Evolutionary conservation across 495 filamentous ascomycete genomes (phyloP).

Genomic region (Lentithecium fluviatile): DNA sequence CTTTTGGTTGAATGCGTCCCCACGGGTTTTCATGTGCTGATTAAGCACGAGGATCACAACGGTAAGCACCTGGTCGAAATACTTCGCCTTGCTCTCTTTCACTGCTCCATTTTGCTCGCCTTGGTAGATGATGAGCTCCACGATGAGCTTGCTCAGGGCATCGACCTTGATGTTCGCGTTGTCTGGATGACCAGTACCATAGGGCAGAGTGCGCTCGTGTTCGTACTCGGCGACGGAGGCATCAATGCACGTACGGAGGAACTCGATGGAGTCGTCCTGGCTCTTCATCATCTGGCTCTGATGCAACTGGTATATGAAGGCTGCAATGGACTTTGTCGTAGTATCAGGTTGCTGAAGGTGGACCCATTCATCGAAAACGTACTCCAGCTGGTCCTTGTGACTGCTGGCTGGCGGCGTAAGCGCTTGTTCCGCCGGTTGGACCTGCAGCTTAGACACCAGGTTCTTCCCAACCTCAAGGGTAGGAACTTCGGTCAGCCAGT

Average conservation of each 20-base stretch:
- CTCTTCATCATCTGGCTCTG: conserved; percentile 65
- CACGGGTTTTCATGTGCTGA: conserved; percentile 77
- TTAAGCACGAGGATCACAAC: conserved; percentile 78
- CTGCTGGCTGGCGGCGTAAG: conserved; percentile 37
- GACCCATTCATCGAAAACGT: conserved; percentile 93
- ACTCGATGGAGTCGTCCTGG: conserved; percentile 70
- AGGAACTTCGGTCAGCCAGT: conserved; percentile 77
- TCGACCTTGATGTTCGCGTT: conserved; percentile 77
- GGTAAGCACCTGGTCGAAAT: conserved; percentile 72
- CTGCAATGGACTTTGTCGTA: conserved; percentile 64
- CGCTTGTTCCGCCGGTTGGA: conserved; percentile 26
- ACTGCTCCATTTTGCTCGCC: conserved; percentile 58
- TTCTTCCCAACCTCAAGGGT: conserved; percentile 60
- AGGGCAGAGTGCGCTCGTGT: conserved; percentile 51
- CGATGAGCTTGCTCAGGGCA: conserved; percentile 80
- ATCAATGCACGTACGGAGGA: conserved; percentile 81
- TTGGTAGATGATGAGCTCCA: conserved; percentile 67
- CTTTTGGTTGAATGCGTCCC: conserved; percentile 78
- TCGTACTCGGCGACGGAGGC: conserved; percentile 74
- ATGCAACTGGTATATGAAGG: conserved; percentile 85
- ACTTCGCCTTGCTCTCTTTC: conserved; percentile 58
- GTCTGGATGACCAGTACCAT: conserved; percentile 59
- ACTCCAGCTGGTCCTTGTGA: conserved; percentile 81
- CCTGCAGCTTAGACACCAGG: conserved; percentile 68
- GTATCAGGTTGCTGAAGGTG: conserved; percentile 71